These are phyloP conservation scores for Luvunga scandens DNA, from an alignment of 345 rosid species.

Conservation along the genomic window DNA sequence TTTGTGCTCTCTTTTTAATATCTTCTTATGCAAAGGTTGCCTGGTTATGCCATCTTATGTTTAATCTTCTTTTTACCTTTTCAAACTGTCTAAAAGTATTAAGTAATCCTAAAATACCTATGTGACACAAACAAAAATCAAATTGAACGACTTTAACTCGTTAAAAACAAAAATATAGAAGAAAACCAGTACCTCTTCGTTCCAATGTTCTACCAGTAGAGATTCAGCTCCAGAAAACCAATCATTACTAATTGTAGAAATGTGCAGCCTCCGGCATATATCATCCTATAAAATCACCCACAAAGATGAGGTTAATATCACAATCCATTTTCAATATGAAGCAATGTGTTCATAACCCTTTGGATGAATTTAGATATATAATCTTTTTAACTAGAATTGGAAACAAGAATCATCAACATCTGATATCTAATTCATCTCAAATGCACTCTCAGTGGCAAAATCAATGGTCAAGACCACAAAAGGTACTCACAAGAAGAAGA, in stretches of 20 bases:
- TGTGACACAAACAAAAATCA: background rate
- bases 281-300: conserved; percentile 42
- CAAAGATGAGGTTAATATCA: conserved; percentile 9
- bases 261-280: conserved; percentile 41
- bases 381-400: background rate
- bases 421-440: background rate
- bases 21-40: background rate
- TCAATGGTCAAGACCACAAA: background rate
- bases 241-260: conserved; percentile 40
- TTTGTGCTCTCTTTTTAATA: background rate
- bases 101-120: background rate
- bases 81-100: too few species aligned
- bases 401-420: background rate
- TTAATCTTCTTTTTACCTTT: background rate
- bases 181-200: conserved; percentile 42
- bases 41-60: background rate
- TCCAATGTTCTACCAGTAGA: conserved; percentile 45
- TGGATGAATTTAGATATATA: background rate
- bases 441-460: background rate
- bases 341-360: background rate
- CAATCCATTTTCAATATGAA: background rate
- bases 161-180: conserved; percentile 1
- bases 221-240: conserved; percentile 39
- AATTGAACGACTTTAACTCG: background rate
- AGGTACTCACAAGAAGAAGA: background rate